Evolutionary conservation across 202 grass and related monocot genomes (phyloP), one percentile per base, ranked within the genome.

Genomic region (Elaeis oleifera): DNA sequence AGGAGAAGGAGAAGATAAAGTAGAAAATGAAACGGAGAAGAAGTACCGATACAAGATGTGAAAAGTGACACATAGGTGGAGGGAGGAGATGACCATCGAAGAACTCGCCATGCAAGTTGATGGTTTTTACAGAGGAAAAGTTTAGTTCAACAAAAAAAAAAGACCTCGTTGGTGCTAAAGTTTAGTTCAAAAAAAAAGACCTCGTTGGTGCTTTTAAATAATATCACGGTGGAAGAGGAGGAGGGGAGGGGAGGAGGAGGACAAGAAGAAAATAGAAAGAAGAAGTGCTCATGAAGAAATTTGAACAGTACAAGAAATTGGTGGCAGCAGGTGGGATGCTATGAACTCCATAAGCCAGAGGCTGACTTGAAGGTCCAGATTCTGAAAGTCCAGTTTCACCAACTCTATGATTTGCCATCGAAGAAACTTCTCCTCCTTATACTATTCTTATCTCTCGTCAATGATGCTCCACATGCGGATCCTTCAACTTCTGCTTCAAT

Each of bases 231-330:
- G 36, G 36, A 27, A 27, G 49, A 23, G 52, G 31, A 58, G 18
- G 4, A 50, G 71, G 20, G 20, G 0, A 20, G 20, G 20, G 20
- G 20, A 20, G 20, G 20, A 20, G 20, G 20, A 20, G 20, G 20
- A 32, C 19, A 53, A 27, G 49, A 56, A 11, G 14, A 29, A 18
- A 26, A 23, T 21, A 63, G 52, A 19, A 63, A 25, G 52, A 18
- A 20, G 36, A 44, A 3, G 9, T 13, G 9, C 8, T 44, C 11
- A 44, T 44, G 36, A 44, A 44, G 8, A 44, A 44, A 44, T 13
- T 44, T 44, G 36, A 44, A 51, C 6, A 52, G 63, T 76, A 90
- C 91, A 90, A 90, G 74, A 88, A 88, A 71, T 75, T 75, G 13
- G 84, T 50, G n/a, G 67, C 64, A 53, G 81, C 23, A 65, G 79